These are phyloP conservation scores for Secale cereale DNA, from an alignment of 176 grass and related monocot genomes.

Conservation along the genomic window DNA sequence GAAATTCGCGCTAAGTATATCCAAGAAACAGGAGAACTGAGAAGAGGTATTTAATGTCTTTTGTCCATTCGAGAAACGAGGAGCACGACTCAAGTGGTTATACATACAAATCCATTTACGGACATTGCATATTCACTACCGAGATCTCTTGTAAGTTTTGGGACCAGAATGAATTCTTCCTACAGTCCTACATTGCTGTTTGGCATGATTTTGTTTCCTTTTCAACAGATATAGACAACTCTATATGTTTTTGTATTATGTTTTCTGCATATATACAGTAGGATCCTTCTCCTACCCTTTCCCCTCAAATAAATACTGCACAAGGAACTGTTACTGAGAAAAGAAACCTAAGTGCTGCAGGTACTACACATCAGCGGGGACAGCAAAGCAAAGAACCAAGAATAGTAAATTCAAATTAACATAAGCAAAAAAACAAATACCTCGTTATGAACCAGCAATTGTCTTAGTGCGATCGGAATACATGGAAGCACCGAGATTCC, in stretches of 20 bases:
- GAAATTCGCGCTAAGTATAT: background rate
- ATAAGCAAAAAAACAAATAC: constrained; percentile 38
- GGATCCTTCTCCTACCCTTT: background rate
- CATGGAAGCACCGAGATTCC: constrained; percentile 73
- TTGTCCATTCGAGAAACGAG: no score
- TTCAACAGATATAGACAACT: background rate
- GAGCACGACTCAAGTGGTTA: no score
- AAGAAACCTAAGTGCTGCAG: constrained; percentile 6
- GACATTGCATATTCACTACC: no score
- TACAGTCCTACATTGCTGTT: background rate
- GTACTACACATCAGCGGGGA: background rate
- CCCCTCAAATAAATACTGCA: background rate
- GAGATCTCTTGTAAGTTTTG: no score
- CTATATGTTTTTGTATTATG: background rate
- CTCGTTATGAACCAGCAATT: constrained; percentile 83
- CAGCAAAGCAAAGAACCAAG: constrained; percentile 15
- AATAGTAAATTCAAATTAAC: background rate
- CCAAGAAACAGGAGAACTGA: background rate
- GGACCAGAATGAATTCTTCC: background rate
- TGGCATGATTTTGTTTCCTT: constrained; percentile 7
- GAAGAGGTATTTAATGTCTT: background rate
- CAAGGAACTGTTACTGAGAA: background rate
- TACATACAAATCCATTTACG: no score
- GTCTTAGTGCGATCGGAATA: constrained; percentile 67
- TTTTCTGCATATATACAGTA: constrained; percentile 7